A percentile compares a stretch with the other conserved stretches of the same genome.
phyloP scores from a whole-genome alignment of 2,329 filamentous ascomycete species.

The Trichoderma brevicompactum region DNA sequence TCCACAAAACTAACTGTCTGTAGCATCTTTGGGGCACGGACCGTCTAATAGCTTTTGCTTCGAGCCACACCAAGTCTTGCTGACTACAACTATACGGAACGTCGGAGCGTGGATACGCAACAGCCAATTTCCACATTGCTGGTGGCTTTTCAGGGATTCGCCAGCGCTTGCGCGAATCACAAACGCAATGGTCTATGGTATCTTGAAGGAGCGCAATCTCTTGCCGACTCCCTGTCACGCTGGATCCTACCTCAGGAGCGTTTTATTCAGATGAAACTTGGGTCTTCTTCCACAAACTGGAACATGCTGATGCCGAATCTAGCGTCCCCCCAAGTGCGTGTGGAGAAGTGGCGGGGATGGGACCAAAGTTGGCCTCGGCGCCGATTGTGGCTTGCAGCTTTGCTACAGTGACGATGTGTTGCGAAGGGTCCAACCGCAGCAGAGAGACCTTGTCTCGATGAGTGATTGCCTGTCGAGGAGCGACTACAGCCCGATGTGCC shows the following conservation, averaged over 20 bases:
- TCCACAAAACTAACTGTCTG: constrained; percentile 1
- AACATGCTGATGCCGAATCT: constrained; percentile 19
- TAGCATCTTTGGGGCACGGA: constrained; percentile 14
- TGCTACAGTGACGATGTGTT: not conserved
- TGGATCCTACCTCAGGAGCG: not conserved
- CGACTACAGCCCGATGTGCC: constrained; percentile 7
- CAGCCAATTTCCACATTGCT: constrained; percentile 11
- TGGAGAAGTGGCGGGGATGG: constrained; percentile 25
- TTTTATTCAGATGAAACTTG: constrained; percentile 13
- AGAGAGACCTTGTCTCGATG: not conserved
- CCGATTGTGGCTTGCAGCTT: constrained; percentile 6
- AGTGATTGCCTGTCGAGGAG: not conserved
- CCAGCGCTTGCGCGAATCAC: not conserved
- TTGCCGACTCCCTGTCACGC: not conserved
- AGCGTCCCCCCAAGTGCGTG: constrained; percentile 22
- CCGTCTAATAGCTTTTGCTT: constrained; percentile 4
- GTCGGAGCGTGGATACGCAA: constrained; percentile 4
- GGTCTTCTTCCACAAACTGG: constrained; percentile 1
- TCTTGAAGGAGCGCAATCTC: not conserved
- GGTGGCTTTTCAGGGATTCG: constrained; percentile 7
- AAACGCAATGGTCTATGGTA: not conserved
- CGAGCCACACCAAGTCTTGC: not conserved
- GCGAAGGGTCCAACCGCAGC: constrained; percentile 6
- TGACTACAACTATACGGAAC: constrained; percentile 2
- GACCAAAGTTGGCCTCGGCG: constrained; percentile 17